Evolutionary conservation across 306 rosid genomes (phyloP).

Genomic region (Fragaria ananassa): DNA sequence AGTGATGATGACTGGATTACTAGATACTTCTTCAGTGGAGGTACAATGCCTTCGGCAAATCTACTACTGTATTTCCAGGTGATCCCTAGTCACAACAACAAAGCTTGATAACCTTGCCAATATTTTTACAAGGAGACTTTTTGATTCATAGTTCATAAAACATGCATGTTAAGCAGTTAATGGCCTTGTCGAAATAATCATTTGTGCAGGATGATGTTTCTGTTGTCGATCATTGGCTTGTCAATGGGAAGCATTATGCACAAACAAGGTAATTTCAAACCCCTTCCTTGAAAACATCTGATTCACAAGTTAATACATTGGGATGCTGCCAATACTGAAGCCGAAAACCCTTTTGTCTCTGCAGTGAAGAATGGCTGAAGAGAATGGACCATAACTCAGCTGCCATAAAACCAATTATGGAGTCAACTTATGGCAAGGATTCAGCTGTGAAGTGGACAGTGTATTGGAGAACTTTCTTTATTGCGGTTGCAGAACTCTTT

Average conservation of each 20-base stretch:
- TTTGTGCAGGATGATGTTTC: slow-evolving; percentile 69
- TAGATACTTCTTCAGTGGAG: slow-evolving; percentile 80
- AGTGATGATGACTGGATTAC: slow-evolving; percentile 94
- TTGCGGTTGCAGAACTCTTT: slow-evolving; percentile 84
- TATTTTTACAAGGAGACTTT: neutral
- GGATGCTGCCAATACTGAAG: neutral
- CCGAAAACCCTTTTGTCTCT: slow-evolving; percentile 9
- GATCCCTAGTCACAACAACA: neutral
- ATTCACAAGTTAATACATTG: neutral
- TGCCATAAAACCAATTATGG: slow-evolving; percentile 72
- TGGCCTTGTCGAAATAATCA: slow-evolving; percentile 9
- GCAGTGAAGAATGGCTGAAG: slow-evolving; percentile 97
- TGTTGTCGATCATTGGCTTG: slow-evolving; percentile 78
- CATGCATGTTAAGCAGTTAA: neutral
- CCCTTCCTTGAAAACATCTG: neutral
- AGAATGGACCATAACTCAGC: slow-evolving; percentile 62
- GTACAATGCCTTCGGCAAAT: slow-evolving; percentile 94
- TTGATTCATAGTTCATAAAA: neutral
- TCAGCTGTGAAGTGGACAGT: slow-evolving; percentile 87
- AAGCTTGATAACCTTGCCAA: neutral
- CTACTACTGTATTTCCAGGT: slow-evolving; percentile 90
- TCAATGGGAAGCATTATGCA: slow-evolving; percentile 82
- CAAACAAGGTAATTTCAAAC: slow-evolving; percentile 58
- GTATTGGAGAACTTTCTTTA: slow-evolving; percentile 93
- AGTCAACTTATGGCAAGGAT: slow-evolving; percentile 76